Evolutionary conservation across 139 green algal species (phyloP), one percentile per base, ranked within the genome.

Genomic region (Chlamydomonas applanata): DNA sequence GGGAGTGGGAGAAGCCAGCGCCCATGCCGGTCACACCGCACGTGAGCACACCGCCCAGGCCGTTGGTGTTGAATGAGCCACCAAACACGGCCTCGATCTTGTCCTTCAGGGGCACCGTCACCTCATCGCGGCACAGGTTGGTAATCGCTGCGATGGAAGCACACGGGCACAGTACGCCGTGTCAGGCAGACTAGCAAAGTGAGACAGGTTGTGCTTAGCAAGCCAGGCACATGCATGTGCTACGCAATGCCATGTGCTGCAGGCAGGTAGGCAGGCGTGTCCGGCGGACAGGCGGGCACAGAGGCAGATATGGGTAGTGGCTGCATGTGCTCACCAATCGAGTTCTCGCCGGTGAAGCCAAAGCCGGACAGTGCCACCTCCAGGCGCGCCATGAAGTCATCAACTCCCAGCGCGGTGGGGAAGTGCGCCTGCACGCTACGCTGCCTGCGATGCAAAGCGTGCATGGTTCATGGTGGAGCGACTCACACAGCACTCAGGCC

Each of bases 91-190:
- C 24, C 72, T 97, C 89, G 61, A 97, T 91, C 78, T 90, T 91
- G 66, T 89, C 79, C 83, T 92, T 91, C 44, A 96, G 81, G 57
- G 84, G 74, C 1, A 73, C 40, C 7, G 87, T 94, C n/a, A 93
- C 84, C 88, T 97, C 93, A 72, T 97, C 93, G 69, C 93, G 87
- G 89, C 93, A 97, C 74, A 97, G 79, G 82, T 95, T 95, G 73
- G 85, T 88, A 77, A 93, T 89, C 57, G 88, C 88, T 90, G 82
- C 52, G 54, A 13, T 34, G 54, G 9, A 63, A 5, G 54, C 9
- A 16, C 54, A 63, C 49, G 49, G 49, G 40, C 40, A 49, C 40
- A 49, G 11, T 11, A 49, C n/a, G n/a, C n/a, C n/a, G n/a, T n/a
- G n/a, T n/a, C n/a, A n/a, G n/a, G n/a, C n/a, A n/a, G n/a, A n/a